Percentiles rank a stretch among this genome's conserved stretches.
Conservation (phyloP, 805 yeast species). For the Sungouiella blattae region DNA sequence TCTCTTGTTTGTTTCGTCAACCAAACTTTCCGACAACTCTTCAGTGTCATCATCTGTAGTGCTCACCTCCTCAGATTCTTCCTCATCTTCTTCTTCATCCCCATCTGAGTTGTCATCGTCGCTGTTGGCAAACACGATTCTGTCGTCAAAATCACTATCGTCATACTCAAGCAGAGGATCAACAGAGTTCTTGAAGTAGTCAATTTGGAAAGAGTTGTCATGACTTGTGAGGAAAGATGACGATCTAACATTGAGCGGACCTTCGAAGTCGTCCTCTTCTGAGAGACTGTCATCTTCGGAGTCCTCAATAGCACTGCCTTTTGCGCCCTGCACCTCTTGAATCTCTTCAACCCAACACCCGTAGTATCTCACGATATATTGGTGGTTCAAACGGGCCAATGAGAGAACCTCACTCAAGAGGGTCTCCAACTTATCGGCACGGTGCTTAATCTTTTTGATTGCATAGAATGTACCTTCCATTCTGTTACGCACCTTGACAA, state of each 20-base stretch:
- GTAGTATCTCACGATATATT: constrained; percentile 91
- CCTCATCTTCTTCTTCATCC: constrained; percentile 11
- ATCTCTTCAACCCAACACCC: constrained; percentile 97
- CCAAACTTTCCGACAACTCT: background rate
- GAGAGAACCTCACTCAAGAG: constrained; percentile 89
- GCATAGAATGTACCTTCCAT: constrained; percentile 96
- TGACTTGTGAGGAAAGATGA: constrained; percentile 15
- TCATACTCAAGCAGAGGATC: constrained; percentile 52
- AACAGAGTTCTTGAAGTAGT: constrained; percentile 65
- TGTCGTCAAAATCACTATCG: constrained; percentile 24
- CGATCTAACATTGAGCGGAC: constrained; percentile 20
- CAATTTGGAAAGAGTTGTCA: constrained; percentile 42
- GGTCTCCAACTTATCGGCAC: constrained; percentile 71
- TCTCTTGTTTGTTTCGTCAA: background rate
- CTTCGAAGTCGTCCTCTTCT: constrained; percentile 20
- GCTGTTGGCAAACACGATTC: constrained; percentile 32
- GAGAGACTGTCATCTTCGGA: constrained; percentile 11
- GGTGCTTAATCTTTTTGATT: constrained; percentile 83
- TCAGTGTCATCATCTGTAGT: background rate
- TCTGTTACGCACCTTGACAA: constrained; percentile 91
- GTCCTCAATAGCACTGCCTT: constrained; percentile 18
- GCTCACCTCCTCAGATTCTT: background rate
- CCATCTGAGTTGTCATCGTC: constrained; percentile 8
- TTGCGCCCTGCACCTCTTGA: constrained; percentile 11
- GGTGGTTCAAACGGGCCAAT: constrained; percentile 88